Base-by-base conservation (phyloP, 2,329 filamentous ascomycete species). In the Teratosphaeria viscida region DNA sequence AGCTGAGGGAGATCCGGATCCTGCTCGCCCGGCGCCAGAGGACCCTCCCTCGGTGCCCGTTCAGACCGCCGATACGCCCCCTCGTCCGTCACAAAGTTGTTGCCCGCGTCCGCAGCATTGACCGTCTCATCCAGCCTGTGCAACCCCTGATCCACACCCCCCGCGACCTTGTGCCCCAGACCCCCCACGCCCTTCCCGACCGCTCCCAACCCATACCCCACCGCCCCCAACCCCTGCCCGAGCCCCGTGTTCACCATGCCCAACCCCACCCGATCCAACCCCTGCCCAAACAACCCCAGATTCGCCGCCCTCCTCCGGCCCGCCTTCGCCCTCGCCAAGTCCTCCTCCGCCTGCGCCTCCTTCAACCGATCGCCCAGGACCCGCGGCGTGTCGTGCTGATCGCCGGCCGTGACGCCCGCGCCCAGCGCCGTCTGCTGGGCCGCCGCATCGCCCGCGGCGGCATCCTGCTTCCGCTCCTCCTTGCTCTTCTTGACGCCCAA, bases 391-490 rank as follows among this genome's bases (percentile, higher is more conserved):
- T 69, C 64, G 29, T 69, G 65, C 52, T 66, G 66, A 54, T 71
- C 67, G 26, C 71, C 71, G 47, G 68, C 66, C 57, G 69, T 72
- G 7, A 68, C 55, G 43, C 72, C 72, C 7, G 64, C 59, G 1
- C 67, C 66, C 52, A 70, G 62, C 10, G 72, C 69, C 61, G 69
- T 63, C 5, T 63, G 55, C 54, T 73, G 66, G 19, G 71, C 71
- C 26, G 65, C 67, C 39, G 66, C 64, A 60, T 72, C 65, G 35
- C 67, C 68, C 12, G 60, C 60, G 14, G 58, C 63, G 55, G 61
- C 49, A n/a, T 64, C 64, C 55, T 65, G 63, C 57, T 63, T 65
- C 58, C 70, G 77, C 65, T 85, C 81, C 26, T 14, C 19, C 57
- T 59, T 59, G n/a, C 52, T 55, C 1, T 76, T 75, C 58, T 78